Percentiles rank a stretch among this genome's conserved stretches.
Conservation (phyloP, 345 rosid genomes). For the Hibiscus syriacus region DNA sequence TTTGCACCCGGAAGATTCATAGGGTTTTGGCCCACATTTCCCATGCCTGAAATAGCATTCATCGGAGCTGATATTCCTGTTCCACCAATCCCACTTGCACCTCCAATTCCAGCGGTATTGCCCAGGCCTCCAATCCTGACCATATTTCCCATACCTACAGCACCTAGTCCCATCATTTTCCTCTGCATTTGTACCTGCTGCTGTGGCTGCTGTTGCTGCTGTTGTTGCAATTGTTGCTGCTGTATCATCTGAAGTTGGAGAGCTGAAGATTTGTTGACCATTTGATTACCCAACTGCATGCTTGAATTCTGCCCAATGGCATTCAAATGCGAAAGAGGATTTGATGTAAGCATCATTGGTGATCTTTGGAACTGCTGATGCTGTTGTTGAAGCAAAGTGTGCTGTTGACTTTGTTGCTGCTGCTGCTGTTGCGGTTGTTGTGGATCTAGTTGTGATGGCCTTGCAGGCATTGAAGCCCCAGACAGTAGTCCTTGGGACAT, state of each 20-base stretch:
- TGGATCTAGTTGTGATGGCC: conserved; percentile 53
- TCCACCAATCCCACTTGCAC: conserved; percentile 63
- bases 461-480: conserved; percentile 58
- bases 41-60: conserved; percentile 47
- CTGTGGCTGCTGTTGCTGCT: conserved; percentile 21
- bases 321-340: conserved; percentile 53
- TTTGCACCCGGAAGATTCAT: conserved; percentile 49
- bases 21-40: conserved; percentile 56
- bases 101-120: conserved; percentile 54
- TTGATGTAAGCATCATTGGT: conserved; percentile 47
- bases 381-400: conserved; percentile 46
- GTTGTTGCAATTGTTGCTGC: conserved; percentile 11
- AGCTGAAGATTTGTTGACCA: conserved; percentile 56
- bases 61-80: conserved; percentile 66
- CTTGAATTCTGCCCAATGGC: conserved; percentile 62
- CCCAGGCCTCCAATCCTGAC: conserved; percentile 56
- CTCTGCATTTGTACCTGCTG: conserved; percentile 47
- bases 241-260: conserved; percentile 65
- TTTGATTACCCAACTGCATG: conserved; percentile 65
- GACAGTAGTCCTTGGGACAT: conserved; percentile 67
- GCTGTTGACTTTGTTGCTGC: conserved; percentile 51
- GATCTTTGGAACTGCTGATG: conserved; percentile 69
- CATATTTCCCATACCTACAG: conserved; percentile 54
- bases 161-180: conserved; percentile 60
- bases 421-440: conserved; percentile 38